These are phyloP conservation scores for Hevea brasiliensis DNA, from an alignment of 345 rosid genomes.

Conservation along the genomic window DNA sequence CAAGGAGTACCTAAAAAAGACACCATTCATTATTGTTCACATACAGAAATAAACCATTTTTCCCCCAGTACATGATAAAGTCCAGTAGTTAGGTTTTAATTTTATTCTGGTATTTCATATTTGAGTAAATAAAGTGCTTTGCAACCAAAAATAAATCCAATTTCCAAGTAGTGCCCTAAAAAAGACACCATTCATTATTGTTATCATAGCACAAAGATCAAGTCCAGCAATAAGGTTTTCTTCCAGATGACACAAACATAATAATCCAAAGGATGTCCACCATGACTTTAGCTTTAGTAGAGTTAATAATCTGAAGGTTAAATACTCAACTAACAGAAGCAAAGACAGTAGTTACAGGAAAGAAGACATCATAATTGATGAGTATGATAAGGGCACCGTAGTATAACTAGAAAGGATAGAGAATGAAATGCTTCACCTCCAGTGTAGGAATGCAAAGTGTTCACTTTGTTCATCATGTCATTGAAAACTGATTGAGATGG, in stretches of 20 bases:
- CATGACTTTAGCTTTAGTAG: background rate
- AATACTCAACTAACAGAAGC: background rate
- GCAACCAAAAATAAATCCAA: background rate
- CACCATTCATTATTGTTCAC: too few relatives aligned
- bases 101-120: too few relatives aligned
- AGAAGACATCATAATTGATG: background rate
- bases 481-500: constrained; percentile 72
- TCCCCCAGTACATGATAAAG: background rate
- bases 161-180: background rate
- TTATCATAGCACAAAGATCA: background rate
- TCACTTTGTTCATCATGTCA: constrained; percentile 89
- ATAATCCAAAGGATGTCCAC: background rate
- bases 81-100: background rate
- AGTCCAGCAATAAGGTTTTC: background rate
- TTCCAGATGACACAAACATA: background rate
- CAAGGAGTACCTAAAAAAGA: too few relatives aligned
- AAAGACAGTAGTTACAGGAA: background rate
- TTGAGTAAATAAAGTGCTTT: background rate
- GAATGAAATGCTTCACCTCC: constrained; percentile 49
- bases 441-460: constrained; percentile 72
- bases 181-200: background rate
- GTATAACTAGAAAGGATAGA: background rate
- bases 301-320: background rate
- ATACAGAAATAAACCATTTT: too few relatives aligned
- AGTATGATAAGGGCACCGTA: background rate